These are phyloP conservation scores for Alternaria metachromatica DNA, from an alignment of 2,329 filamentous ascomycete genomes.

Conservation along the genomic window DNA sequence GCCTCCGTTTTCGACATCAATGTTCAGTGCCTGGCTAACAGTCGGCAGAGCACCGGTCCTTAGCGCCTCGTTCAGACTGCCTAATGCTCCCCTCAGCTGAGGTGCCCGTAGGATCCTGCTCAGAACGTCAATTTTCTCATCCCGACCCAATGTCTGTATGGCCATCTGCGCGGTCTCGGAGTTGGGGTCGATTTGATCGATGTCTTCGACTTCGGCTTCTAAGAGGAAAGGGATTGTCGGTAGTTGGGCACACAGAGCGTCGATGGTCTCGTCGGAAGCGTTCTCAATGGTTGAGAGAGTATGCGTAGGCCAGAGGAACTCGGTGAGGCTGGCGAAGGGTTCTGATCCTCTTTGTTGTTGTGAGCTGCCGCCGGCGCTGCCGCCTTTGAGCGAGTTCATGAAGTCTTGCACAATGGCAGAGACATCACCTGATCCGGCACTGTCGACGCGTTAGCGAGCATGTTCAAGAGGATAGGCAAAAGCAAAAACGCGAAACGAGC, in stretches of 20 bases:
- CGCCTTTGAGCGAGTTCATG: conserved; percentile 76
- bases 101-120: conserved; percentile 85
- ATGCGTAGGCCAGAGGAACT: conserved; percentile 78
- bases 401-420: conserved; percentile 85
- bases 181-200: conserved; percentile 70
- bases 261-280: conserved; percentile 68
- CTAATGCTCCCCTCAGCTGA: conserved; percentile 86
- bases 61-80: conserved; percentile 84
- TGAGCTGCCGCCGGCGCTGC: conserved; percentile 50
- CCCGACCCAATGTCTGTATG: conserved; percentile 72
- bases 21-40: conserved; percentile 82
- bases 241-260: conserved; percentile 77
- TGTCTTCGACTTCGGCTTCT: conserved; percentile 69
- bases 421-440: conserved; percentile 68
- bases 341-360: conserved; percentile 54
- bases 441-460: conserved; percentile 34
- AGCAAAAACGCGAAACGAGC: conserved; percentile 22
- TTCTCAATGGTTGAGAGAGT: conserved; percentile 80
- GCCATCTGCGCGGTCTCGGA: conserved; percentile 74
- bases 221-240: conserved; percentile 81
- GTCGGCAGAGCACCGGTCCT: conserved; percentile 89
- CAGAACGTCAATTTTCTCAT: conserved; percentile 81
- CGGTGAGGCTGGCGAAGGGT: conserved; percentile 81
- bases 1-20: conserved; percentile 84
- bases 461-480: conserved; percentile 3